These are phyloP conservation scores for Adenanthera pavonina DNA, from an alignment of 306 rosid genomes.

Conservation along the genomic window DNA sequence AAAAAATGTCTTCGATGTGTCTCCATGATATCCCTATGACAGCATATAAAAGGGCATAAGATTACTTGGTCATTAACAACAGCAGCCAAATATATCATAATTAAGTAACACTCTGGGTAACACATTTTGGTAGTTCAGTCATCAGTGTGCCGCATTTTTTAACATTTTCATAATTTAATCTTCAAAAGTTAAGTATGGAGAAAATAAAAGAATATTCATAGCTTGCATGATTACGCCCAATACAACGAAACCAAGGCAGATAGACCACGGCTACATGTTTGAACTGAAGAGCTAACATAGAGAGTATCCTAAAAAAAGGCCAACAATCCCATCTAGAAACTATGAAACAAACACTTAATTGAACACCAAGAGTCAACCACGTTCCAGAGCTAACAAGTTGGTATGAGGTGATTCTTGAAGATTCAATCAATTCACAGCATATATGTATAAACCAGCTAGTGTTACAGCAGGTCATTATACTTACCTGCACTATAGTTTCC, in stretches of 20 bases:
- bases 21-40: constrained; percentile 96
- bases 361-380: neutral
- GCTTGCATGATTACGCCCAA: constrained; percentile 8
- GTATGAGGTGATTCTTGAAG: neutral
- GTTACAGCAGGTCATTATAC: neutral
- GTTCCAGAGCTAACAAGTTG: neutral
- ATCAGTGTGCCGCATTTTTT: neutral
- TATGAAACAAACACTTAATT: neutral
- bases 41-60: constrained; percentile 23
- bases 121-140: neutral
- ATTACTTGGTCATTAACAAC: constrained; percentile 27
- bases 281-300: neutral
- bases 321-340: constrained; percentile 11
- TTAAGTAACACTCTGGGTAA: neutral
- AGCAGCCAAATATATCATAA: constrained; percentile 2
- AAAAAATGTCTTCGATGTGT: constrained; percentile 86
- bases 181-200: neutral
- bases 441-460: constrained; percentile 8
- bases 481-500: neutral
- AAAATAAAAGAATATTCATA: constrained; percentile 13
- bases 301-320: constrained; percentile 20
- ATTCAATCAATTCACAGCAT: neutral
- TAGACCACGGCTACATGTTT: neutral
- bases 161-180: neutral
- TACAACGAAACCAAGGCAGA: constrained; percentile 6